Conservation (phyloP, 2,329 filamentous ascomycete species). For the Lizonia empirigonia region DNA sequence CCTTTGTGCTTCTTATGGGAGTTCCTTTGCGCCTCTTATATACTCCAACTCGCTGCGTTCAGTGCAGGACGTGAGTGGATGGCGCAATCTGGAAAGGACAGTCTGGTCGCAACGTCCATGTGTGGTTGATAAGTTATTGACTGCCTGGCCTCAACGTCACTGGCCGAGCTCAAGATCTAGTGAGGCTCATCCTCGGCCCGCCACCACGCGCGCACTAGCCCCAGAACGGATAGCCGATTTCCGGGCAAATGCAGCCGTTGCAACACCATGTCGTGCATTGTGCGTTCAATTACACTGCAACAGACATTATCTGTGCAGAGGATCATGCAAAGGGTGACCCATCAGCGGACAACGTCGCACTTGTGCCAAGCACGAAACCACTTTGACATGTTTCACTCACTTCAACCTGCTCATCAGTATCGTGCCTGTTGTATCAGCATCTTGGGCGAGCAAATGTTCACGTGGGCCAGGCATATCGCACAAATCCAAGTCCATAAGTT, state of each 20-base stretch:
- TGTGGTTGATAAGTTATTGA: neutral
- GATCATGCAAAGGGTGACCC: too few species aligned
- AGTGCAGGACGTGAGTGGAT: too few species aligned
- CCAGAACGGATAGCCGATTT: neutral
- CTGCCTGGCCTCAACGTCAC: slow-evolving; percentile 17
- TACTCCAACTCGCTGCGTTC: too few species aligned
- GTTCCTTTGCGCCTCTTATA: neutral
- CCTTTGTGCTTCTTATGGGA: neutral
- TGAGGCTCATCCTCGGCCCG: slow-evolving; percentile 8
- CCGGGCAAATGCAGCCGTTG: slow-evolving; percentile 10
- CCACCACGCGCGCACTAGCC: slow-evolving; percentile 14
- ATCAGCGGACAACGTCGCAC: too few species aligned
- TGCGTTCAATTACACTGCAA: too few species aligned
- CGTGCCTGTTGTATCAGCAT: too few species aligned
- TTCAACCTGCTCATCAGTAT: too few species aligned
- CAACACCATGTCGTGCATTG: neutral
- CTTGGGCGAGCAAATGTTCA: too few species aligned
- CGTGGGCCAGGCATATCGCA: neutral
- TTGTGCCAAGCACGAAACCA: too few species aligned
- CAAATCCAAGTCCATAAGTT: slow-evolving; percentile 7
- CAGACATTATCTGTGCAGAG: too few species aligned
- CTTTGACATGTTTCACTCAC: too few species aligned
- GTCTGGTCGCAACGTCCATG: neutral
- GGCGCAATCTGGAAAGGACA: slow-evolving; percentile 4
- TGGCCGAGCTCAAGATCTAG: slow-evolving; percentile 1